Percentiles rank a stretch among this genome's conserved stretches.
These are phyloP conservation scores for Oryza meridionalis DNA, from an alignment of 176 grass and related monocot genomes.

Conservation along the genomic window DNA sequence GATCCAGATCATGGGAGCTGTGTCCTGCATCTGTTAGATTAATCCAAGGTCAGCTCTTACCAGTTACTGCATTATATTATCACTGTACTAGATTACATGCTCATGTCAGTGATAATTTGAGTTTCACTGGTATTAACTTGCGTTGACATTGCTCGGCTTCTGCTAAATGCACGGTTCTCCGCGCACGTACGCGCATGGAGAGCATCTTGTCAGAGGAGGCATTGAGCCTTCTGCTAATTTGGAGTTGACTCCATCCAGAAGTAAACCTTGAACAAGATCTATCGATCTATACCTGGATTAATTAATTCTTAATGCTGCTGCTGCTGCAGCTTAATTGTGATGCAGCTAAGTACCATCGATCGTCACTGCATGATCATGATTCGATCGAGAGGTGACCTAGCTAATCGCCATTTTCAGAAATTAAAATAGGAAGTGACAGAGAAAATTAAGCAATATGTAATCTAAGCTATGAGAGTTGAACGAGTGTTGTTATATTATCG, in stretches of 20 bases:
- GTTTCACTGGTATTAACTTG: not conserved
- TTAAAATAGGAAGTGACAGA: not conserved
- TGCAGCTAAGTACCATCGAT: too few species aligned
- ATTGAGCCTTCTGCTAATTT: not conserved
- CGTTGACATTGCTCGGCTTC: constrained; percentile 34
- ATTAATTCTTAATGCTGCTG: not conserved
- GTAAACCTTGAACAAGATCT: constrained; percentile 29
- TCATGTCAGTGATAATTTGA: not conserved
- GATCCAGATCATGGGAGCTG: not conserved
- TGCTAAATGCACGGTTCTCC: constrained; percentile 1
- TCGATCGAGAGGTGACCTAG: not conserved
- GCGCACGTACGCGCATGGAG: not conserved
- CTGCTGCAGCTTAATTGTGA: not conserved
- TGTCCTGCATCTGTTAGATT: not conserved
- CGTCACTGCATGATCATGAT: not conserved
- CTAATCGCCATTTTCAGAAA: not conserved
- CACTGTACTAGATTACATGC: not conserved
- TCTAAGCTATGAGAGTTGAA: not conserved
- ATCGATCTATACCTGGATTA: not conserved
- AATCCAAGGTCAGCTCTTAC: constrained; percentile 4
- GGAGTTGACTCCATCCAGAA: not conserved
- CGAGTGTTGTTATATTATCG: too few species aligned
- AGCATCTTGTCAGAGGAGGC: constrained; percentile 21
- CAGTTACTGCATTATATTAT: not conserved
- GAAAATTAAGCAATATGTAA: too few species aligned